Percentiles rank a stretch among this genome's conserved stretches.
Conservation (phyloP, 1,284 basidiomycete genomes). For the Papiliotrema laurentii region DNA sequence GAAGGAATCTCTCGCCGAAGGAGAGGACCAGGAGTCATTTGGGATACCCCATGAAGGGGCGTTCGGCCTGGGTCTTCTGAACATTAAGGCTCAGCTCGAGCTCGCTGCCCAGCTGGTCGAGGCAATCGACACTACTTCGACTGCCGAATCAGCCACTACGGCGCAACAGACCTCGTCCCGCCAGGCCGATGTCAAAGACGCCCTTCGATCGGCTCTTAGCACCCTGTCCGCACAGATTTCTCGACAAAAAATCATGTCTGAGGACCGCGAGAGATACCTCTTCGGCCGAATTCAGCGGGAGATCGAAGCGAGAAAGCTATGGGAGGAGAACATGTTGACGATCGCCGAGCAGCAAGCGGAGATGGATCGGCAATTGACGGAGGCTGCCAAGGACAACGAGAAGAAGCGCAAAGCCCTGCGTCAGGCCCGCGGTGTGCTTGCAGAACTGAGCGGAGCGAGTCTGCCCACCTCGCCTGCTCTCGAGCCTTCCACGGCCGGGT, state of each 20-base stretch:
- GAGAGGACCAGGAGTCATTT: slow-evolving; percentile 6
- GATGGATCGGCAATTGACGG: slow-evolving; percentile 69
- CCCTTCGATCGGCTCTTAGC: slow-evolving; percentile 62
- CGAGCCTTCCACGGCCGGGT: background rate
- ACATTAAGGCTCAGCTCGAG: slow-evolving; percentile 73
- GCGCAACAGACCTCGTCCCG: slow-evolving; percentile 27
- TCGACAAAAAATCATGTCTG: slow-evolving; percentile 68
- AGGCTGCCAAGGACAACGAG: slow-evolving; percentile 48
- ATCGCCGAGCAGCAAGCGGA: slow-evolving; percentile 83
- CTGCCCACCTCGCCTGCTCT: slow-evolving; percentile 36
- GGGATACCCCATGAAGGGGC: slow-evolving; percentile 62
- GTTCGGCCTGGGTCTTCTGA: slow-evolving; percentile 71
- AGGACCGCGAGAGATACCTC: slow-evolving; percentile 81
- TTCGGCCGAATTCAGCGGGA: slow-evolving; percentile 61
- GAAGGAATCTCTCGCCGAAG: slow-evolving; percentile 19
- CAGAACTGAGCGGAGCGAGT: slow-evolving; percentile 31
- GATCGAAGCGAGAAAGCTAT: slow-evolving; percentile 67
- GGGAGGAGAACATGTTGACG: slow-evolving; percentile 87
- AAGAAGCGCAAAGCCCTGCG: slow-evolving; percentile 54
- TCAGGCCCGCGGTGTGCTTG: slow-evolving; percentile 67
- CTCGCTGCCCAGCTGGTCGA: slow-evolving; percentile 65
- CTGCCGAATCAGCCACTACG: slow-evolving; percentile 45
- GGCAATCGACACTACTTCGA: too few relatives aligned
- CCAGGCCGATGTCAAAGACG: slow-evolving; percentile 55
- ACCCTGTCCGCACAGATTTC: slow-evolving; percentile 59